Percentiles rank a stretch among this genome's conserved stretches.
These are phyloP conservation scores for Phylloporus sp. DNA, from an alignment of 1,284 basidiomycete species.

Conservation along the genomic window DNA sequence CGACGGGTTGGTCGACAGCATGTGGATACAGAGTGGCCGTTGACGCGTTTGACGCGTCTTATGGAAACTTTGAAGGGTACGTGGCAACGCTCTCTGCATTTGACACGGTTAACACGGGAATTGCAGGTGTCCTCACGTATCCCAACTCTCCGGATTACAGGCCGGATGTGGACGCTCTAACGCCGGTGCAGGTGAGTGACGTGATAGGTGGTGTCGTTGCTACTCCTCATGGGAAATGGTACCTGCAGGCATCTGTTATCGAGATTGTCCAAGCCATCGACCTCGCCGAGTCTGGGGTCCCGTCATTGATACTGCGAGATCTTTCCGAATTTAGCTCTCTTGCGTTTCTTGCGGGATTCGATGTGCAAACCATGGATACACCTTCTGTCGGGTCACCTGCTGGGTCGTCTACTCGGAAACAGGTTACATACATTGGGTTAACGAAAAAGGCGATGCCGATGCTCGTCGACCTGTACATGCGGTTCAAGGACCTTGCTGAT, in stretches of 20 bases:
- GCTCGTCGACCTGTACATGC: constrained; percentile 76
- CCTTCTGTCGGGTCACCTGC: constrained; percentile 20
- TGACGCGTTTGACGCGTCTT: constrained; percentile 70
- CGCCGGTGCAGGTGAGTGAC: constrained; percentile 78
- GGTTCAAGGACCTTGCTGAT: constrained; percentile 63
- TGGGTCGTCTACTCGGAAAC: constrained; percentile 55
- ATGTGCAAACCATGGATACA: constrained; percentile 46
- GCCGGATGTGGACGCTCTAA: constrained; percentile 84
- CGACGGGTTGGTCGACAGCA: constrained; percentile 57
- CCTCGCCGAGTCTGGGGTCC: constrained; percentile 63
- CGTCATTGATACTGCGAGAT: constrained; percentile 81
- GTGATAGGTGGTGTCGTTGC: background rate
- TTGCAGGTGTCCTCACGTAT: constrained; percentile 79
- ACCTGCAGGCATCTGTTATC: constrained; percentile 69
- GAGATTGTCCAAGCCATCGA: constrained; percentile 76
- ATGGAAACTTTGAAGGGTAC: constrained; percentile 81
- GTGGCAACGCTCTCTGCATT: constrained; percentile 29
- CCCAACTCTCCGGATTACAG: constrained; percentile 84
- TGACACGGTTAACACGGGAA: constrained; percentile 2
- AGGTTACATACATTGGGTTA: constrained; percentile 87
- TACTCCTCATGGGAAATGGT: constrained; percentile 2
- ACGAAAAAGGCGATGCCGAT: constrained; percentile 88
- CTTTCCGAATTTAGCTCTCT: constrained; percentile 87
- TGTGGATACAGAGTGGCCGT: constrained; percentile 67
- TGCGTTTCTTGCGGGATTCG: constrained; percentile 83